phyloP scores from a whole-genome alignment of 768 basidiomycete genomes.

The Leccinum variicolor region DNA sequence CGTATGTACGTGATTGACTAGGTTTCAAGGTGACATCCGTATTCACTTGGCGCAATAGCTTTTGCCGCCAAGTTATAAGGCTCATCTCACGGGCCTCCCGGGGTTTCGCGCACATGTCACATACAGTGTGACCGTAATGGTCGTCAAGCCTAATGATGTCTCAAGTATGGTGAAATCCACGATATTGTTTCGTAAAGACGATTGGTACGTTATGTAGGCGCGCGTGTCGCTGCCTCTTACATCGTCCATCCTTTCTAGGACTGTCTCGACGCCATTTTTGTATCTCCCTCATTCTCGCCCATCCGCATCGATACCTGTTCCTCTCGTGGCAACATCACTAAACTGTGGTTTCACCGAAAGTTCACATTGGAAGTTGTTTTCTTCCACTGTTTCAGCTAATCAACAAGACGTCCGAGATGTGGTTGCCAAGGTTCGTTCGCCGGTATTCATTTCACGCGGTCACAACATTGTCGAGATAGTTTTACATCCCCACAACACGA shows the following conservation, averaged over 20 bases:
- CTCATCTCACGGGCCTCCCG: conserved; percentile 66
- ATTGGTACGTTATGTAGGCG: conserved; percentile 40
- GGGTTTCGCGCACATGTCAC: conserved; percentile 67
- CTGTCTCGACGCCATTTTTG: conserved; percentile 56
- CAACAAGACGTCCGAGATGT: conserved; percentile 38
- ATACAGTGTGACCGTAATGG: conserved; percentile 55
- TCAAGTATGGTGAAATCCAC: conserved; percentile 50
- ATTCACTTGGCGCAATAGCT: conserved; percentile 37
- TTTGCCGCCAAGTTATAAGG: conserved; percentile 67
- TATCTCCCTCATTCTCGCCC: conserved; percentile 69
- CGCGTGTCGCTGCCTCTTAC: not conserved
- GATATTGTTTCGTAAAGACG: conserved; percentile 46
- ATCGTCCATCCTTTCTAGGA: conserved; percentile 31
- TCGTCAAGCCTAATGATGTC: conserved; percentile 45
- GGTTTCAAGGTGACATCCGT: not conserved
- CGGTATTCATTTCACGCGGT: not conserved
- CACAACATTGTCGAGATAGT: conserved; percentile 18
- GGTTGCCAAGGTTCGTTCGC: conserved; percentile 25
- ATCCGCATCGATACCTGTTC: conserved; percentile 45
- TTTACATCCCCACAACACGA: conserved; percentile 57
- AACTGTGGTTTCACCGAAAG: conserved; percentile 41
- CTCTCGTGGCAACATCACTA: conserved; percentile 31
- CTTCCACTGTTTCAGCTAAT: conserved; percentile 41
- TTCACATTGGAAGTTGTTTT: conserved; percentile 49
- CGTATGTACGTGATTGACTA: conserved; percentile 47